Percentiles rank a stretch among this genome's conserved stretches.
These are phyloP conservation scores for Salix purpurea DNA, from an alignment of 345 rosid genomes.

Conservation along the genomic window DNA sequence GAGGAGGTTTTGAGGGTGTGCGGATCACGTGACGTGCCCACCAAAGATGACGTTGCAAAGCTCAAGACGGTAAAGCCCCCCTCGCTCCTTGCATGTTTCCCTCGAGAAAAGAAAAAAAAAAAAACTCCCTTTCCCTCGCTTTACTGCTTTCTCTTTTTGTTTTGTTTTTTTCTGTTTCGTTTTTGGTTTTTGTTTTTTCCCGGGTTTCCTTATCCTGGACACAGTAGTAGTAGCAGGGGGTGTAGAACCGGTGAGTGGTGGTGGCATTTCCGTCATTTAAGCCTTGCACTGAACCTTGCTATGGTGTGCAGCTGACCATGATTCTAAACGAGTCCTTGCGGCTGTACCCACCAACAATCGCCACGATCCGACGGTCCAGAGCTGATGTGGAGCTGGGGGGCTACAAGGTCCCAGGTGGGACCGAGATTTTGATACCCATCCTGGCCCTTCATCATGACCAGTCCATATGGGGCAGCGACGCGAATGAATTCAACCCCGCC, in stretches of 20 bases:
- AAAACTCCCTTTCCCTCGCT: not conserved
- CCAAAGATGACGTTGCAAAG: constrained; percentile 38
- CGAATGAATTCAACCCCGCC: constrained; percentile 59
- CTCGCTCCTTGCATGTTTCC: not conserved
- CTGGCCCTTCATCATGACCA: constrained; percentile 49
- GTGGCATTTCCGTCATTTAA: constrained; percentile 2
- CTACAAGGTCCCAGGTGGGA: constrained; percentile 47
- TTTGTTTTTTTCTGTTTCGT: too few species aligned
- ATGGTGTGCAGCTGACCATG: constrained; percentile 43
- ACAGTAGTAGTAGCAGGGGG: not conserved
- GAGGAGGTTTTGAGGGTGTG: constrained; percentile 53
- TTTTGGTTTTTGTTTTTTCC: too few species aligned
- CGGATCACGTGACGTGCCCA: constrained; percentile 46
- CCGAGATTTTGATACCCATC: constrained; percentile 35
- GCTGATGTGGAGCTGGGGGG: constrained; percentile 53
- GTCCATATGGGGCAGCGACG: constrained; percentile 59
- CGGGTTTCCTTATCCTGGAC: not conserved
- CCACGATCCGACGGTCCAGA: constrained; percentile 32
- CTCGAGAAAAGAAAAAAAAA: too few species aligned
- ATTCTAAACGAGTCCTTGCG: constrained; percentile 56
- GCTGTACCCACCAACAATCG: constrained; percentile 50
- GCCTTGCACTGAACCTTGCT: not conserved
- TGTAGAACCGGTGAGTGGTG: too few species aligned
- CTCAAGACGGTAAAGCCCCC: constrained; percentile 25
- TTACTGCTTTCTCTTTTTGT: not conserved